Base-by-base conservation (phyloP, 2,329 filamentous ascomycete genomes). In the Apiospora kogelbergensis region DNA sequence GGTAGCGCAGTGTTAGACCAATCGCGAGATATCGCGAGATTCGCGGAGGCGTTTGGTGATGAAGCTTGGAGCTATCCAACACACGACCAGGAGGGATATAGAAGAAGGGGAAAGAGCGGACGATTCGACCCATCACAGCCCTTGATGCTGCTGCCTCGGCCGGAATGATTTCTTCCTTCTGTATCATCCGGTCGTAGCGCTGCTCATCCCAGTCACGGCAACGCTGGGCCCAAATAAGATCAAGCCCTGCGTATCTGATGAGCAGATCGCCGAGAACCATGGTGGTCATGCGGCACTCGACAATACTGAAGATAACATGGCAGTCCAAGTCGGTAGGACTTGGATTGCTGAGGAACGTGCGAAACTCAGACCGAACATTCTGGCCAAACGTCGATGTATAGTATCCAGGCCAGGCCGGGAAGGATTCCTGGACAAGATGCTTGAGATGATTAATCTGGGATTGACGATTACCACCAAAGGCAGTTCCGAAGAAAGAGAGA, bases 381-480 rank as follows among this genome's bases (percentile, higher is more conserved):
- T 68, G 42, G 20, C 74, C 74, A n/a, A 70, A 71, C n/a, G 65
- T 65, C 7, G 70, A 66, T 9, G 63, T 67, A 73, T 75, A 77
- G 48, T 74, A 73, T 2, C 72, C 73, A 0, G 76, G 72, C 73
- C 73, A 78, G 24, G 72, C 69, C 10, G 65, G 30, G 17, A 76
- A 74, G 0, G 75, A 75, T n/a, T 78, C 75, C 40, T 72, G 63
- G 22, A 77, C 67, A n/a, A 78, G 71, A 48, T 73, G 71, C 46
- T 72, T 72, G 15, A 79, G 72, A n/a, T 79, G 76, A 26, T 64
- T 67, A 1, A 74, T 40, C 30, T 79, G 76, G 11, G 76, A 78
- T 1, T n/a, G 13, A 15, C 33, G 67, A n/a, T 66, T 75, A 10
- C 74, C 77, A 17, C 77, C 77, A 69, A 78, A 79, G 2, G 75